phyloP scores from a whole-genome alignment of 305 asterid species.

The Solanum chacoense region DNA sequence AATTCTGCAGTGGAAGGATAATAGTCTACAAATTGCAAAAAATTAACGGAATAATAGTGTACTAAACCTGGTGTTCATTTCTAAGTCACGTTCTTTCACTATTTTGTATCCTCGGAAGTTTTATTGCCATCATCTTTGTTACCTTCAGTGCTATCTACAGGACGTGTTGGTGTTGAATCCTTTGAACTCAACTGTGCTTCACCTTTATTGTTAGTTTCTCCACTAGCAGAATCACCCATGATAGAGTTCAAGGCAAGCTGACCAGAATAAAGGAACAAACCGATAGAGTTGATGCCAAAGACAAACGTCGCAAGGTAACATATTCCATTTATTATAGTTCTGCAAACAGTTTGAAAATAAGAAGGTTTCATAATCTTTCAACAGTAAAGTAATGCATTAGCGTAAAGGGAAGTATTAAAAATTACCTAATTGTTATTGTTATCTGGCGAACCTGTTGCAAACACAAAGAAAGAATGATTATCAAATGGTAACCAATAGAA shows the following conservation, averaged over 20 bases:
- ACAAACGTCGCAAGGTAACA: conserved; percentile 92
- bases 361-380: neutral
- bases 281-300: conserved; percentile 68
- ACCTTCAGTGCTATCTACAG: conserved; percentile 17
- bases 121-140: conserved; percentile 23
- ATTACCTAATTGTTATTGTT: conserved; percentile 74
- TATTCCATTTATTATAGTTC: conserved; percentile 77
- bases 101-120: conserved; percentile 21
- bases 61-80: neutral
- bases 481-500: neutral
- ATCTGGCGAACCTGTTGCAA: conserved; percentile 76
- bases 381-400: neutral
- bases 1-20: neutral
- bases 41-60: neutral
- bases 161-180: conserved; percentile 7
- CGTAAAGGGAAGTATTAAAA: neutral
- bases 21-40: neutral
- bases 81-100: conserved; percentile 6
- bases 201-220: conserved; percentile 5
- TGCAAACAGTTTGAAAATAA: conserved; percentile 13
- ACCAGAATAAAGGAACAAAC: conserved; percentile 68
- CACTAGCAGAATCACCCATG: conserved; percentile 33
- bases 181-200: conserved; percentile 23
- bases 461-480: neutral
- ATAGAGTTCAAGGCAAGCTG: conserved; percentile 61